A percentile compares a stretch with the other conserved stretches of the same genome.
These are phyloP conservation scores for Ophiostoma ulmi DNA, from an alignment of 2,329 filamentous ascomycete genomes.

Conservation along the genomic window DNA sequence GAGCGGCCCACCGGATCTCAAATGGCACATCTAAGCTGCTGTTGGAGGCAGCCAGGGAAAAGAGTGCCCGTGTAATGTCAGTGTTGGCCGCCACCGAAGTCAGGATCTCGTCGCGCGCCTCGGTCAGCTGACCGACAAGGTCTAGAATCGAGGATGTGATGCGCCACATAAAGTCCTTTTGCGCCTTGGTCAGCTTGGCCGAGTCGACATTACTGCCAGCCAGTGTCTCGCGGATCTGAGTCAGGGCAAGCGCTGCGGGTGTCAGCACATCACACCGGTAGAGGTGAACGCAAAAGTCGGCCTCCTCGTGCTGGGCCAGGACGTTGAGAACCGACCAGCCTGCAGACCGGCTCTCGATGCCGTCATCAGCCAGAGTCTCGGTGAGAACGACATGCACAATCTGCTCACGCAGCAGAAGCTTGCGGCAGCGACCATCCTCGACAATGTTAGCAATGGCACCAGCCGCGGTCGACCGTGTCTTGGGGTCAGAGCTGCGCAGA, in stretches of 20 bases:
- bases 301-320: conserved; percentile 58
- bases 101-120: conserved; percentile 57
- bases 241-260: conserved; percentile 53
- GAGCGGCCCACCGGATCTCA: conserved; percentile 43
- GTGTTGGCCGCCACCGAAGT: conserved; percentile 48
- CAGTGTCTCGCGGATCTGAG: conserved; percentile 43
- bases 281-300: conserved; percentile 62
- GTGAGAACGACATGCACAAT: conserved; percentile 59
- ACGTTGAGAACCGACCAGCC: conserved; percentile 64
- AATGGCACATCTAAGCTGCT: conserved; percentile 33
- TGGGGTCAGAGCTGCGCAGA: conserved; percentile 54
- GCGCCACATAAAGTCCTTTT: conserved; percentile 50
- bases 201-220: neutral
- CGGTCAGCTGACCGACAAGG: conserved; percentile 50
- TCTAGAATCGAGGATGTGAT: conserved; percentile 51
- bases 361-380: conserved; percentile 59
- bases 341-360: conserved; percentile 57
- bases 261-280: conserved; percentile 58
- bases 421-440: conserved; percentile 56
- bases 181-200: conserved; percentile 45
- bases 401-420: conserved; percentile 61
- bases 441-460: conserved; percentile 57
- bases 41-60: conserved; percentile 43
- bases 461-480: conserved; percentile 55
- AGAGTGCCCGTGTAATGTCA: conserved; percentile 50